phyloP scores from a whole-genome alignment of 176 grass and related monocot species.

The Triticum timopheevii region DNA sequence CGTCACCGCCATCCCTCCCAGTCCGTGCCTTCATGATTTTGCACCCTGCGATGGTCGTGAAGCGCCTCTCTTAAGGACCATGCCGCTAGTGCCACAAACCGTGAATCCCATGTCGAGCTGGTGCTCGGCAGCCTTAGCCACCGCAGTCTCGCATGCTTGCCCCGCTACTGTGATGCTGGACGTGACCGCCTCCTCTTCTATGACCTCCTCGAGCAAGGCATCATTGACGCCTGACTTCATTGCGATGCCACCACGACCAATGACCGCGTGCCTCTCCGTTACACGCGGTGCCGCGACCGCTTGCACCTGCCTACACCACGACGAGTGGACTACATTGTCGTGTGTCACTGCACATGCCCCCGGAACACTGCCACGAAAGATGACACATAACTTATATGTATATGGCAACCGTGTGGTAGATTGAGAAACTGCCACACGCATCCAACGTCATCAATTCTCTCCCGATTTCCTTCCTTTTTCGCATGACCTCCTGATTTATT shows the following conservation, averaged over 20 bases:
- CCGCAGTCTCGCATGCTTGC: constrained; percentile 59
- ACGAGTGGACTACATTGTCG: not conserved
- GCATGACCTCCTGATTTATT: too few species aligned
- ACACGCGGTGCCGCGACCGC: constrained; percentile 50
- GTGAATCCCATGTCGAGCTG: constrained; percentile 77
- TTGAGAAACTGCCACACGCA: too few species aligned
- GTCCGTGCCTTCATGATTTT: constrained; percentile 63
- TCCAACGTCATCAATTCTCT: too few species aligned
- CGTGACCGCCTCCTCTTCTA: constrained; percentile 72
- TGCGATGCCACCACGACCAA: not conserved
- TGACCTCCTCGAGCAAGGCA: constrained; percentile 70
- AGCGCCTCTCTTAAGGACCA: constrained; percentile 52
- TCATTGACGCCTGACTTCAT: constrained; percentile 76
- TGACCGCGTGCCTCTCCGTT: constrained; percentile 30
- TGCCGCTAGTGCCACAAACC: constrained; percentile 44
- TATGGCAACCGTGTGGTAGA: too few species aligned
- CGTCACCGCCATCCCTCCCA: not conserved
- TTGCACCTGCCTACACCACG: constrained; percentile 75
- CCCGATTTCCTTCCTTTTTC: too few species aligned
- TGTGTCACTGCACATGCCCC: too few species aligned
- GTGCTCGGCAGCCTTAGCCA: constrained; percentile 69
- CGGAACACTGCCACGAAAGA: too few species aligned
- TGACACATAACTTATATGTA: too few species aligned
- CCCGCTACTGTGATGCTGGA: constrained; percentile 62
- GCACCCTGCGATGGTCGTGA: constrained; percentile 67